phyloP scores from a whole-genome alignment of 2,329 filamentous ascomycete species.

The Dichotomopilus funicola region DNA sequence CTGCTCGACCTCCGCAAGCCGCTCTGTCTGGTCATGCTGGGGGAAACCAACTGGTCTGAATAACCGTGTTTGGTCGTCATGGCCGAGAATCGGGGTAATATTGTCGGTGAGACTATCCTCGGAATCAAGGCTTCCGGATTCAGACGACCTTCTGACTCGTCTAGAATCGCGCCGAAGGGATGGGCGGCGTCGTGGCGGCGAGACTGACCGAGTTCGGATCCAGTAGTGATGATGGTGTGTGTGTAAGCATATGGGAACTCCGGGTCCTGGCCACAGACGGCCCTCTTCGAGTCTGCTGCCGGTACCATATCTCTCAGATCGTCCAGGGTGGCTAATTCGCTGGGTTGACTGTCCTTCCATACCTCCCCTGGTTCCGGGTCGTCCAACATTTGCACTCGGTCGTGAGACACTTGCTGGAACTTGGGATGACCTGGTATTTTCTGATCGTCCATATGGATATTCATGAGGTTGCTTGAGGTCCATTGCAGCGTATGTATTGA shows the following conservation, averaged over 20 bases:
- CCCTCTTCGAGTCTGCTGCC: neutral
- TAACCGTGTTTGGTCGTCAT: constrained; percentile 12
- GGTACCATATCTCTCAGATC: constrained; percentile 1
- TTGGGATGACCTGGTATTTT: too few species aligned
- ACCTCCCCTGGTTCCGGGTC: constrained; percentile 8
- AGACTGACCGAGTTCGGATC: constrained; percentile 30
- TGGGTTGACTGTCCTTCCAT: constrained; percentile 15
- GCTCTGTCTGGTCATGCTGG: constrained; percentile 23
- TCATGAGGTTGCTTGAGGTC: constrained; percentile 5
- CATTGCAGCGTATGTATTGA: neutral
- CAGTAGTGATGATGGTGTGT: constrained; percentile 59
- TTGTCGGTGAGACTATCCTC: constrained; percentile 8
- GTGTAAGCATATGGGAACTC: constrained; percentile 41
- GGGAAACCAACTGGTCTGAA: constrained; percentile 25
- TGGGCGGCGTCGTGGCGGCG: constrained; percentile 11
- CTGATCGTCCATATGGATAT: neutral
- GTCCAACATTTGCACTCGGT: neutral
- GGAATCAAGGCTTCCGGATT: constrained; percentile 1
- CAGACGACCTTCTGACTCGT: constrained; percentile 9
- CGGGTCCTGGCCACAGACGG: neutral
- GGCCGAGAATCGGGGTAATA: constrained; percentile 14
- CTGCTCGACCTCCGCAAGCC: constrained; percentile 25
- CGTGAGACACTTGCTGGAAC: too few species aligned
- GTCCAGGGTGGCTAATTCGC: constrained; percentile 10
- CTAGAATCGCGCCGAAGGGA: constrained; percentile 16